Base-by-base conservation (phyloP, 2,329 filamentous ascomycete species). In the Aspergillus hortae region DNA sequence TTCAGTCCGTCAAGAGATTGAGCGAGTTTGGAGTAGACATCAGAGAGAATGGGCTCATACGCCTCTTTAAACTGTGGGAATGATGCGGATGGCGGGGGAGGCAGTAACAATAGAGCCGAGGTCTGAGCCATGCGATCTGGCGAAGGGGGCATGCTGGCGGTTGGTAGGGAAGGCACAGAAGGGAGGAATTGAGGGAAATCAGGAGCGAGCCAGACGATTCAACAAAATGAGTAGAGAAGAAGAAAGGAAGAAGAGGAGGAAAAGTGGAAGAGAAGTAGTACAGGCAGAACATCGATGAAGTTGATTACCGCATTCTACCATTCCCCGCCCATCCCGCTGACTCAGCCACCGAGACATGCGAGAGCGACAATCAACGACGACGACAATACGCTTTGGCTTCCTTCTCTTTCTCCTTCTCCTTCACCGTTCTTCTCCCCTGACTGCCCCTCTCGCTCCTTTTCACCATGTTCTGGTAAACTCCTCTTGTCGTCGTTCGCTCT, bases 41-140 rank as follows among this genome's bases (percentile, higher is more conserved):
- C 73, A 47, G 77, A 77, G 40, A 89, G 67, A 2, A 85, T 71
- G n/a, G 78, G 75, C 32, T 78, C 77, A 65, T 89, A 89, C 41
- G 83, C 81, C 27, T 80, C 78, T 54, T 75, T 77, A 55, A 90
- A 74, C 1, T 78, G 67, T 10, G 72, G 64, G 43, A 77, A 73
- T 12, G 74, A 77, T 45, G 79, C 73, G 7, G 83, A 81, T 27
- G 77, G 73, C 25, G 86, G 84, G 45, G 86, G 83, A 41, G 80
- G 77, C 15, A 87, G 81, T 48, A 90, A 75, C 14, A 90, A 76
- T 33, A 90, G 77, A 21, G 64, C 64, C 59, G 67, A 64, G 50
- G 64, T 54, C 41, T 58, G 55, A 38, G 52, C 55, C 43, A 48
- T 44, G 43, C 25, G 48, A 55, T 61, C 53, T 45, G 59, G 55